Base-by-base conservation (phyloP, 2,329 filamentous ascomycete species). In the Bipolaris bicolor region DNA sequence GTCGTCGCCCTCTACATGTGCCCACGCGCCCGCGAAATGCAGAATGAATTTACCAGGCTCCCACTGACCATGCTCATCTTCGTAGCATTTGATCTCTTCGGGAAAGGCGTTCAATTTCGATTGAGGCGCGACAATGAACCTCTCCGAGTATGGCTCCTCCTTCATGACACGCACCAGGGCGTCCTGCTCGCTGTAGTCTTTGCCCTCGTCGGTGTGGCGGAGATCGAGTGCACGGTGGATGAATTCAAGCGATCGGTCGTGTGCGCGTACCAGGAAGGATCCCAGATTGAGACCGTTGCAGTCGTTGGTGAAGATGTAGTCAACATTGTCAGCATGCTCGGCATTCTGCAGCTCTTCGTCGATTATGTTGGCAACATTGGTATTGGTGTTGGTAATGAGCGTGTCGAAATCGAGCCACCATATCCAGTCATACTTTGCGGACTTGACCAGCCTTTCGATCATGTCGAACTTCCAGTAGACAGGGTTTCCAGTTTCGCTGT, bases 321-420 rank as follows among this genome's bases (percentile, higher is more conserved):
- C 74, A 50, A 79, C 69, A 1, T 72, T 57, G 9, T 74, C 67
- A 0, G 73, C 66, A 26, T 68, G 59, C 2, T 72, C 68, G 2
- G 60, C 64, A 15, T 74, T 74, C 7, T 52, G 57, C 11, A 79
- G 61, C 11, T 66, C 67, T 15, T 76, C 70, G 10, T 69, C 56
- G 39, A 79, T 74, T 46, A 79, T 69, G 44, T 76, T 68, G 7
- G 68, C 63, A 24, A 79, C 44, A 41, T 68, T 70, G 55, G 75
- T 72, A 4, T 68, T 63, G 15, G 74, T 77, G 49, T 78, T 77
- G 13, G 75, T 79, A 58, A 79, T 72, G 15, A 79, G 62, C 0
- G 76, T 77, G 58, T 79, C 77, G 41, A 77, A 77, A 59, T 79
- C 77, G 9, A 78, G 60, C 75, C 76, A 78, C 77, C 77, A 79